Evolutionary conservation across 169 alveolate genomes (phyloP), one percentile per base, ranked within the genome.

Genomic region (Babesia bigemina): DNA sequence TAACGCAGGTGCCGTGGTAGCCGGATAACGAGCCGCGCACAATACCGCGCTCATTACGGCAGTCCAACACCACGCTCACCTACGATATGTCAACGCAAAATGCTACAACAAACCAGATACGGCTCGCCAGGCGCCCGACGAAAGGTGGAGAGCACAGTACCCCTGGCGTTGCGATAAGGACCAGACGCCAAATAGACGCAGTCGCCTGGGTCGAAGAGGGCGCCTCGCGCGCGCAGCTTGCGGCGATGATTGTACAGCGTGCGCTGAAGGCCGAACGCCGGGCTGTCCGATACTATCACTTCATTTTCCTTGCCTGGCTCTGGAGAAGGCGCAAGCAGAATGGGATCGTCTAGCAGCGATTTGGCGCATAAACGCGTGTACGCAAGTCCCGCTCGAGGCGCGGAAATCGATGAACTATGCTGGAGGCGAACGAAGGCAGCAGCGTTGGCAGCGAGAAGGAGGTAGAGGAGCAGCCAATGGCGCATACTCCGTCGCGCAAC

Each of bases 1-100:
- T 65, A 6, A 57, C 44, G 44, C 84, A 42, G 29, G 63, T 55
- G 19, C 90, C 90, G 63, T 83, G 90, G 56, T 75, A 58, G 21
- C 17, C 29, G 19, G 52, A 21, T 6, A 63, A 22, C 0, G 33
- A 19, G 0, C 26, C 70, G 12, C 28, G 48, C 2, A 83, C 29
- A 26, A 74, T 42, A 29, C 90, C 90, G n/a, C 60, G 72, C 47
- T 47, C 60, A 48, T 83, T 67, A n/a, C 90, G 73, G 60, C 90
- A 83, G 63, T 83, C 90, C 53, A 83, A 24, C 16, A 76, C 74
- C 24, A 75, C 75, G 21, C 49, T 53, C 44, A 83, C 86, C 90
- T 83, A 63, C 4, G 9, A 14, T 22, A 61, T 22, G 14, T 60
- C 2, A 36, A 19, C 33, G 71, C 24, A 11, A 55, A 4, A 2